A percentile compares a stretch with the other conserved stretches of the same genome.
Conservation (phyloP, 192 early-diverging fungal species). For the Umbelopsis vinacea region DNA sequence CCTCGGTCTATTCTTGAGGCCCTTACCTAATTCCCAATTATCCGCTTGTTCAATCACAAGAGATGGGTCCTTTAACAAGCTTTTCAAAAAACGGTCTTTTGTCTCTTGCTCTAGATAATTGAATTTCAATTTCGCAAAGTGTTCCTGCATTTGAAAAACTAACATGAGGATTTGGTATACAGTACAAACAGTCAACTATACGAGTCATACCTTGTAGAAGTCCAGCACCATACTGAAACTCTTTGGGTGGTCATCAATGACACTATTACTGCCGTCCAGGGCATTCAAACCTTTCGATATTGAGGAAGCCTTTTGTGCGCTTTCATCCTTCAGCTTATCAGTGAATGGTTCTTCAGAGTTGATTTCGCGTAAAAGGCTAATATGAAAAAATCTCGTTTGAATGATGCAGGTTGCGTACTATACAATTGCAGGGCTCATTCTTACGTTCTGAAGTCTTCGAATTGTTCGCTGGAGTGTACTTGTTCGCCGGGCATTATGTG, state of each 20-base stretch:
- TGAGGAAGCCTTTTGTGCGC: background rate
- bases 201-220: background rate
- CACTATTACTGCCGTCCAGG: background rate
- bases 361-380: background rate
- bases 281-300: background rate
- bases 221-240: background rate
- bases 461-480: background rate
- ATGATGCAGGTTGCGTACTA: background rate
- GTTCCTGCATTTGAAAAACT: conserved; percentile 36
- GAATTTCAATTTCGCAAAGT: conserved; percentile 61
- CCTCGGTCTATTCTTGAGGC: background rate
- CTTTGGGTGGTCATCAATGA: background rate
- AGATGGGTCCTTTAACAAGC: conserved; percentile 47
- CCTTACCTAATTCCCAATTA: conserved; percentile 34
- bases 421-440: too few relatives aligned
- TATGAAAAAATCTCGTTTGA: background rate
- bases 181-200: background rate
- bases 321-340: background rate
- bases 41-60: conserved; percentile 38
- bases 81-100: conserved; percentile 55
- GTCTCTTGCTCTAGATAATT: conserved; percentile 59
- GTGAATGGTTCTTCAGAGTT: background rate
- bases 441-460: conserved; percentile 4
- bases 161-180: background rate
- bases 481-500: background rate